Evolutionary conservation across 768 basidiomycete genomes (phyloP).

Genomic region (Lentinula lateritia): DNA sequence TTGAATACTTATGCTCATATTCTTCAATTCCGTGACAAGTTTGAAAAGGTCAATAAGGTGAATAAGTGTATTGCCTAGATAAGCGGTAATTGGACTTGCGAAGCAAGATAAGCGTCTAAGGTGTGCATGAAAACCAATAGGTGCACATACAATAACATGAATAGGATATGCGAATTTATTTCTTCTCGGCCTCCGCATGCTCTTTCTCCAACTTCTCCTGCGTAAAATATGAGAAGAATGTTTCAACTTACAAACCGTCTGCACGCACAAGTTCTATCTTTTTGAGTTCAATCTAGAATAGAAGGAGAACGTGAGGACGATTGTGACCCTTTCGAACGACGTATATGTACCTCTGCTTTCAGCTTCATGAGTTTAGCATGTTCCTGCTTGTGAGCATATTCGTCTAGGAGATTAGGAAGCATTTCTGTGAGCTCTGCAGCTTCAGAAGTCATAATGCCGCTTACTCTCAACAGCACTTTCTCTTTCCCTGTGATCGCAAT

Average conservation of each 20-base stretch:
- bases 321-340: neutral
- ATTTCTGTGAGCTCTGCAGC: neutral
- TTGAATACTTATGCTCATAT: neutral
- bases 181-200: constrained; percentile 1
- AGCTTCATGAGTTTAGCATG: constrained; percentile 53
- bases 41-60: neutral
- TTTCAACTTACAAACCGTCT: neutral
- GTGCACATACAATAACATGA: neutral
- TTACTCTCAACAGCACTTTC: constrained; percentile 69
- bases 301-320: neutral
- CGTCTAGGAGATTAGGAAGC: constrained; percentile 34
- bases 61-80: neutral
- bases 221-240: neutral
- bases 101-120: neutral
- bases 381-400: constrained; percentile 60
- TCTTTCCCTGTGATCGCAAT: constrained; percentile 48
- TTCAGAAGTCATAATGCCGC: neutral
- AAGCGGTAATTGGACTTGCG: neutral
- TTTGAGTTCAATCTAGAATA: constrained; percentile 2
- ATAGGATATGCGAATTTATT: neutral
- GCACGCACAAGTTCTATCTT: constrained; percentile 5
- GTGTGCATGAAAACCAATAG: neutral
- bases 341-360: constrained; percentile 41
- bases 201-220: constrained; percentile 8
- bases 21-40: neutral